phyloP scores from a whole-genome alignment of 495 filamentous ascomycete genomes.

The Cryomyces antarcticus region DNA sequence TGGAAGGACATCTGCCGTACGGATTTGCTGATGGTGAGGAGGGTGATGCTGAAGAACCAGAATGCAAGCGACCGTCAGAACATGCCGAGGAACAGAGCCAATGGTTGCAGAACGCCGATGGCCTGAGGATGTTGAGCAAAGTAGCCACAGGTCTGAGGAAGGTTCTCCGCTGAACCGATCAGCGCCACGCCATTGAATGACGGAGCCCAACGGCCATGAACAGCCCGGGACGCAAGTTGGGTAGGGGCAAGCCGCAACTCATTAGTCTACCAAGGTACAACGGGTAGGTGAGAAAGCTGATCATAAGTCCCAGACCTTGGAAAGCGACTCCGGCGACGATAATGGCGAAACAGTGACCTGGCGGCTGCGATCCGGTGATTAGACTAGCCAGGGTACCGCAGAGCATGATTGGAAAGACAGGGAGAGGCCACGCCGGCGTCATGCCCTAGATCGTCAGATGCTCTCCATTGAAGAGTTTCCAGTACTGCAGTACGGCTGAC shows the following conservation, averaged over 20 bases:
- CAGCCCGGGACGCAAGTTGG: slow-evolving; percentile 15
- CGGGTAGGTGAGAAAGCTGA: slow-evolving; percentile 29
- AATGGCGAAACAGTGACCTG: slow-evolving; percentile 22
- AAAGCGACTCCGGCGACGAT: slow-evolving; percentile 28
- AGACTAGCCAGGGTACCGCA: slow-evolving; percentile 27
- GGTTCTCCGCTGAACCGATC: slow-evolving; percentile 37
- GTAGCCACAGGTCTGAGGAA: slow-evolving; percentile 16
- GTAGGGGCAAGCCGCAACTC: slow-evolving; percentile 10
- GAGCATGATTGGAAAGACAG: slow-evolving; percentile 35
- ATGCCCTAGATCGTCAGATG: slow-evolving; percentile 9
- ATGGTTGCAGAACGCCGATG: slow-evolving; percentile 24
- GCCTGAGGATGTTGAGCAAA: slow-evolving; percentile 7
- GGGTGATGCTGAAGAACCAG: slow-evolving; percentile 49
- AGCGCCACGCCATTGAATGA: slow-evolving; percentile 50
- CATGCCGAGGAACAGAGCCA: slow-evolving; percentile 30
- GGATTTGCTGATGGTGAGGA: slow-evolving; percentile 29
- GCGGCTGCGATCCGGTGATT: slow-evolving; percentile 23
- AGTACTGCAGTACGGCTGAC: slow-evolving; percentile 28
- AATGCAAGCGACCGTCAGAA: slow-evolving; percentile 51
- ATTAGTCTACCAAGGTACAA: slow-evolving; percentile 17
- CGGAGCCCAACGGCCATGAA: slow-evolving; percentile 17
- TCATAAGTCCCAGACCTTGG: slow-evolving; percentile 31
- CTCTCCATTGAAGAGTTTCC: slow-evolving; percentile 24
- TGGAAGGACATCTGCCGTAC: slow-evolving; percentile 32
- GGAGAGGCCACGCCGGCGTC: slow-evolving; percentile 34